A percentile compares a stretch with the other conserved stretches of the same genome.
phyloP scores from a whole-genome alignment of 2,329 filamentous ascomycete species.

The Colletotrichum sp. region DNA sequence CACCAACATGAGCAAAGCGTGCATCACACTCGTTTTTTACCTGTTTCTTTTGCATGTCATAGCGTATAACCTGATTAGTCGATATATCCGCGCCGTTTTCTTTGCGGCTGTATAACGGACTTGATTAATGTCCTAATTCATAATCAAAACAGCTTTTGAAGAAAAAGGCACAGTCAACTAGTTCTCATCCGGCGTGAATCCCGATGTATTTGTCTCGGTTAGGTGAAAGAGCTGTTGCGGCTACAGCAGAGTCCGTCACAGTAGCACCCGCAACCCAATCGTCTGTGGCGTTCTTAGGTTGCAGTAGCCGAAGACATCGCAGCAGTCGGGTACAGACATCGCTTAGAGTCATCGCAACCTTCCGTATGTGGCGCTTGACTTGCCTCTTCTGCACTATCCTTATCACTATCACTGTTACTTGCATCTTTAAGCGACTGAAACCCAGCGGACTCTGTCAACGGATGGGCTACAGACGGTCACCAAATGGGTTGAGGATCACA shows the following conservation, averaged over 20 bases:
- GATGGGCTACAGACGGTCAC: background rate
- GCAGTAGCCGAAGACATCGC: background rate
- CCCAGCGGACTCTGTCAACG: background rate
- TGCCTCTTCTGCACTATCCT: background rate
- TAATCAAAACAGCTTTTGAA: background rate
- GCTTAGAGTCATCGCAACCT: background rate
- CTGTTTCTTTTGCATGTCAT: background rate
- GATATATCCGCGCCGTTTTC: background rate
- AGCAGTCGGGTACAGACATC: background rate
- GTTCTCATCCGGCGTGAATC: background rate
- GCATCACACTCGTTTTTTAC: background rate
- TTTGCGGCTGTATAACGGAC: background rate
- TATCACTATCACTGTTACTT: background rate
- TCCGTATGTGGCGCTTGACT: background rate
- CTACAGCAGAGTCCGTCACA: background rate
- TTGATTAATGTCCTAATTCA: background rate
- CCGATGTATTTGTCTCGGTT: background rate
- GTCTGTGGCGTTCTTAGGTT: background rate
- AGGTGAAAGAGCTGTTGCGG: background rate
- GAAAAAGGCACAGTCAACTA: background rate
- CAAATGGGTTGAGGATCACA: background rate
- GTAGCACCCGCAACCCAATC: background rate
- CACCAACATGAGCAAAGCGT: background rate
- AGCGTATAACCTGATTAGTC: background rate
- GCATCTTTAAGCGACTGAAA: background rate